phyloP scores from a whole-genome alignment of 2,329 filamentous ascomycete genomes.

The Neocucurbitaria cava region DNA sequence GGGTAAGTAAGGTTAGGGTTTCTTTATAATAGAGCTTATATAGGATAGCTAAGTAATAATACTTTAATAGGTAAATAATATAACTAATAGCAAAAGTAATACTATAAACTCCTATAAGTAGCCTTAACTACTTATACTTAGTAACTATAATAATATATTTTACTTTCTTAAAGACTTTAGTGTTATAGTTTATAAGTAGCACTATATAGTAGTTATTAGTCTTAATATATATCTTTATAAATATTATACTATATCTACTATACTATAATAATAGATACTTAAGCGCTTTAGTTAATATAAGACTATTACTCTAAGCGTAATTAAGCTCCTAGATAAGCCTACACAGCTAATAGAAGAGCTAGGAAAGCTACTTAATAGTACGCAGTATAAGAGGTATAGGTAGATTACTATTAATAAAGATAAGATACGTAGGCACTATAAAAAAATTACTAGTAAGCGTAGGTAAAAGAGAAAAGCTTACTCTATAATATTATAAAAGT shows the following conservation, averaged over 20 bases:
- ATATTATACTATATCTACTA: background rate
- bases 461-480: background rate
- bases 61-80: too few species aligned
- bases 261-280: background rate
- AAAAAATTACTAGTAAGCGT: background rate
- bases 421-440: background rate
- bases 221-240: background rate
- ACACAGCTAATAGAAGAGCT: background rate
- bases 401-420: background rate
- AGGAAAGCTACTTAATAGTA: background rate
- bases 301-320: background rate
- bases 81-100: too few species aligned
- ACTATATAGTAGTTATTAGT: background rate
- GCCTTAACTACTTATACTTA: too few species aligned
- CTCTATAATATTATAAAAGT: constrained; percentile 8
- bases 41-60: too few species aligned
- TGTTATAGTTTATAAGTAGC: background rate
- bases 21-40: too few species aligned
- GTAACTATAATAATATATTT: too few species aligned
- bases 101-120: too few species aligned
- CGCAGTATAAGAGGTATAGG: background rate
- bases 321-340: constrained; percentile 5
- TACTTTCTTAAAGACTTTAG: background rate
- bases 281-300: background rate
- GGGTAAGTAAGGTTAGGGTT: too few species aligned